phyloP scores from a whole-genome alignment of 768 basidiomycete genomes.

The Suillus alpinus region DNA sequence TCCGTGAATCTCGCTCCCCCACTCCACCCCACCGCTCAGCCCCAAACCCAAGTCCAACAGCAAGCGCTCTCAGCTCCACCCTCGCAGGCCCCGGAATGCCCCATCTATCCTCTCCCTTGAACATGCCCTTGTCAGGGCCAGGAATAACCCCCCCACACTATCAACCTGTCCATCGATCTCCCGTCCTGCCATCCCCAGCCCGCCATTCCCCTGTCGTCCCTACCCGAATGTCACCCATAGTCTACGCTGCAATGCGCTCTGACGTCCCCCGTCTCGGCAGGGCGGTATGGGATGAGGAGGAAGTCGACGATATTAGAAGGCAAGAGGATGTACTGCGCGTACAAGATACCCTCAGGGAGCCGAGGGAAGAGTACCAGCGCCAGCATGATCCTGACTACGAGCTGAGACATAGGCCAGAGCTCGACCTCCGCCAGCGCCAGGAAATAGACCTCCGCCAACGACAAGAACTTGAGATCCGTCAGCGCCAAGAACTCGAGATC shows the following conservation, averaged over 20 bases:
- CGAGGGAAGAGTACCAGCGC: slow-evolving; percentile 12
- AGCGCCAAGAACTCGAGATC: background rate
- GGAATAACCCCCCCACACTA: slow-evolving; percentile 9
- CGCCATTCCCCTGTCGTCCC: slow-evolving; percentile 14
- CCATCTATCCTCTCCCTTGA: slow-evolving; percentile 3
- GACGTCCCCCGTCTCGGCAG: slow-evolving; percentile 8
- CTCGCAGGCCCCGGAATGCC: slow-evolving; percentile 9
- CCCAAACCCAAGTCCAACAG: background rate
- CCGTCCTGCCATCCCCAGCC: slow-evolving; percentile 17
- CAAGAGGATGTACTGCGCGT: background rate
- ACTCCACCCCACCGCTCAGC: slow-evolving; percentile 2
- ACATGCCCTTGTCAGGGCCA: background rate
- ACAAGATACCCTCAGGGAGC: slow-evolving; percentile 8
- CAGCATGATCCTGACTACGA: background rate
- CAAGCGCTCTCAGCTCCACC: slow-evolving; percentile 1
- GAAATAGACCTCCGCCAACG: background rate
- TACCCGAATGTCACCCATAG: slow-evolving; percentile 5
- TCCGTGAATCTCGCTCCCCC: slow-evolving; percentile 13
- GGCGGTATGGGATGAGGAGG: slow-evolving; percentile 3
- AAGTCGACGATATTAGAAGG: background rate
- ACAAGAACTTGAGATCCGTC: background rate
- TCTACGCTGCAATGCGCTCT: slow-evolving; percentile 1
- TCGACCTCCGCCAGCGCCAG: background rate
- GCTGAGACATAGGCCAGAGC: background rate
- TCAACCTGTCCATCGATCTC: slow-evolving; percentile 10